Evolutionary conservation across 2,329 filamentous ascomycete genomes (phyloP), one percentile per base, ranked within the genome.

Genomic region (Penicillium thymicola): DNA sequence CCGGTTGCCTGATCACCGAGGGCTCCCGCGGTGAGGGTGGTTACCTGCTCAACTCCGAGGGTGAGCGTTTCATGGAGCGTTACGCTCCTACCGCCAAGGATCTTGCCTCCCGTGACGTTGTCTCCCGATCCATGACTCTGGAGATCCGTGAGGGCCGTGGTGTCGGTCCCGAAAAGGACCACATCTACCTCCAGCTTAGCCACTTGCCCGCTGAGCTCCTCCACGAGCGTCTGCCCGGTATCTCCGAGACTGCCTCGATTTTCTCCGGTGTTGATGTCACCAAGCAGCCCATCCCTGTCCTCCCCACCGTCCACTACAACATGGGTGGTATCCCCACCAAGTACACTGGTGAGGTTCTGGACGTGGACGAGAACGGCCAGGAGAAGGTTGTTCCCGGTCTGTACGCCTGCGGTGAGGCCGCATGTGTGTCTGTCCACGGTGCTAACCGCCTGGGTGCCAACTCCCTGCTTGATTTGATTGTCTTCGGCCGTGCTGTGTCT

Each of bases 291-390:
- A 97, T 97, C 67, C 93, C 93, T 60, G 93, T 97, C 65, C 83
- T 97, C 61, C 93, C 93, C 57, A 97, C 93, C 43, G 93, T 97
- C 66, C 92, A 99, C 83, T 99, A 99, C 85, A 97, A 97, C 85
- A 99, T 97, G 94, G 93, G 93, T 78, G 93, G 94, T 84, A 97
- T 99, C 67, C 93, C 93, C 51, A 97, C 94, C 66, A 91, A 90
- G 72, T 97, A 96, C 84, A 97, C 91, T 61, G 93, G 94, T 76
- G 92, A 99, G 80, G 94, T 97, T 59, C 79, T 99, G 66, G 95
- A 91, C 18, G 81, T 96, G 51, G 91, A 97, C 67, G 88, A 89
- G 72, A 76, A 85, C 60, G 94, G 94, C 65, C 86, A 96, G 57
- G 94, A 97, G 80, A 85, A 96, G 83, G 85, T 96, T 67, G 94